A percentile compares a stretch with the other conserved stretches of the same genome.
Evolutionary conservation across 2,329 filamentous ascomycete genomes (phyloP).

Genomic region (Alternaria sp.): DNA sequence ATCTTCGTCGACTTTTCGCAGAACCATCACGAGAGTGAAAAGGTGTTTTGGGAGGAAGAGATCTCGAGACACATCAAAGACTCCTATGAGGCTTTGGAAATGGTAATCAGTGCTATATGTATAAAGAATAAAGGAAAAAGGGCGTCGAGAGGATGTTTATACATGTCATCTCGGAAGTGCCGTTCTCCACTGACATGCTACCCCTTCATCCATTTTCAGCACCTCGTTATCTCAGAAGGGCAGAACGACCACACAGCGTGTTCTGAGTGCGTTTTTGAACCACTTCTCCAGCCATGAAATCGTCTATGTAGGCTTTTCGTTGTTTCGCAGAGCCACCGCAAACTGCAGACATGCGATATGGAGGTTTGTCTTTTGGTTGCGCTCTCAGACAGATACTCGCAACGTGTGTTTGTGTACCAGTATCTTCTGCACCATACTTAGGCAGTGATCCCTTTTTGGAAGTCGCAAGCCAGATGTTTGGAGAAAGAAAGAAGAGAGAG

Average conservation of each 20-base stretch:
- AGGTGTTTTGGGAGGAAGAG: too few species aligned
- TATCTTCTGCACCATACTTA: neutral
- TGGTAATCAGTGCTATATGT: too few species aligned
- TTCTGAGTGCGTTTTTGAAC: neutral
- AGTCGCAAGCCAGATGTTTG: neutral
- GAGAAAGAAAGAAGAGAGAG: neutral
- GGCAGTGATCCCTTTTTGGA: rapidly evolving
- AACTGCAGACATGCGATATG: neutral
- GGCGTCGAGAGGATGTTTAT: neutral
- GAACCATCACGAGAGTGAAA: too few species aligned
- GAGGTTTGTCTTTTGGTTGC: neutral
- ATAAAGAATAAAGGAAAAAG: too few species aligned
- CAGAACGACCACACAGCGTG: neutral
- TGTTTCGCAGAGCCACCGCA: neutral
- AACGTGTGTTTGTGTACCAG: too few species aligned
- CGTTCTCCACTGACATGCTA: neutral
- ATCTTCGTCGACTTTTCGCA: neutral
- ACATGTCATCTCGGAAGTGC: neutral
- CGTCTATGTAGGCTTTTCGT: neutral
- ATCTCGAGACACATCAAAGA: too few species aligned
- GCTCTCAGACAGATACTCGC: neutral
- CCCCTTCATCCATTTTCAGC: too few species aligned
- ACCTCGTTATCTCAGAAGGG: rapidly evolving
- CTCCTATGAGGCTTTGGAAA: too few species aligned
- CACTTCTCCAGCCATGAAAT: neutral